Evolutionary conservation across 2,329 filamentous ascomycete species (phyloP), one percentile per base, ranked within the genome.

Genomic region (Colletotrichum neosansevieriae): DNA sequence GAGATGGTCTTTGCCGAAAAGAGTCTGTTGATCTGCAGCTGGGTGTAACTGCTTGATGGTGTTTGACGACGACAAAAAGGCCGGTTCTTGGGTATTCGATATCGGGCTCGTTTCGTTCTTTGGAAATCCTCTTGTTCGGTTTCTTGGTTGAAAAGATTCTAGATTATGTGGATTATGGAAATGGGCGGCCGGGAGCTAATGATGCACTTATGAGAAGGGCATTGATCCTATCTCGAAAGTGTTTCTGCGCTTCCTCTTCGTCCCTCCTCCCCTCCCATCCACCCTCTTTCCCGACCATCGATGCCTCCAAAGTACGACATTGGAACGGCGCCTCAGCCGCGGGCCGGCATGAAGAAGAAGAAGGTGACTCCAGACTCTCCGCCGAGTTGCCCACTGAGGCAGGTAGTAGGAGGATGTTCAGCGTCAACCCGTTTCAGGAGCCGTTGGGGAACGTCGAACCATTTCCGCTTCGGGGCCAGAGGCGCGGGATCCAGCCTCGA

Each of bases 401-500:
- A 45, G 36, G 61, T 60, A 24, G 40, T 29, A 44, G 40, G 24
- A 59, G 49, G 53, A 49, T n/a, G 34, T 45, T 54, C 17, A 17
- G 51, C 36, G 17, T 24, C 34, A 57, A 36, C 40, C 44, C 54
- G 54, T 68, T 68, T 68, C 66, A 64, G 61, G 42, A 44, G 54
- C 61, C 40, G 66, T 66, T 54, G 61, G 40, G 61, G 42, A 60
- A 59, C 21, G 13, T 24, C 40, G 54, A 54, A 44, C 21, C 42
- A 68, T 64, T 66, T 38, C 66, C 56, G 15, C 21, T 42, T 44
- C 13, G 40, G 32, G 47, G 34, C 34, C 36, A 11, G 13, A 32
- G 32, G 49, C 12, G 40, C 42, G 38, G 34, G 19, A 10, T 36
- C 15, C 36, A 21, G 58, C 24, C 53, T 42, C 53, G 15, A 36